Conservation (phyloP, 345 rosid species). For the Eucalyptus shirleyi region DNA sequence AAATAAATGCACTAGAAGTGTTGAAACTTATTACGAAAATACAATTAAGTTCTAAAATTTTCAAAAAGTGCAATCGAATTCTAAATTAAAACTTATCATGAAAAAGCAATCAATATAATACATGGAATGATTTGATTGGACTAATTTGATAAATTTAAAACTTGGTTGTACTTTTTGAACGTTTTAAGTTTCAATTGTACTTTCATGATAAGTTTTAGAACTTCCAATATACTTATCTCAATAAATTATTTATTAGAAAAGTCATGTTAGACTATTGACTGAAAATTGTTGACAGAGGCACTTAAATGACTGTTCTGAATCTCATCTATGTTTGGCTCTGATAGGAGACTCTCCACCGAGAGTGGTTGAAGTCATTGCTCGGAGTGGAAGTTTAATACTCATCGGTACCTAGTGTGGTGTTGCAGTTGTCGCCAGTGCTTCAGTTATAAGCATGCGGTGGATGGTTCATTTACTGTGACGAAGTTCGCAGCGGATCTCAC, state of each 20-base stretch:
- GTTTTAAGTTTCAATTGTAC: no score
- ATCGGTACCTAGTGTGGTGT: background rate
- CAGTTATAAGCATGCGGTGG: background rate
- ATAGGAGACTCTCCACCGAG: background rate
- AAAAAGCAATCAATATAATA: no score
- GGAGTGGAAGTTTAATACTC: background rate
- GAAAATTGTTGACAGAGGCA: background rate
- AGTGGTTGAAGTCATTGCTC: background rate
- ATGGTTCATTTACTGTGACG: background rate
- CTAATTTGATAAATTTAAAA: no score
- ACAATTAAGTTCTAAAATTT: no score
- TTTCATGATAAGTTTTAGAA: accelerated
- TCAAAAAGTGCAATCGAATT: no score
- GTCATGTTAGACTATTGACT: background rate
- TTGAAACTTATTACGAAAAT: no score
- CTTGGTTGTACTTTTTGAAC: no score
- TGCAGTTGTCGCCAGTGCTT: background rate
- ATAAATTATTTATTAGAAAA: background rate
- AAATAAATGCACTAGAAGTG: no score
- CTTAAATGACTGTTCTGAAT: background rate
- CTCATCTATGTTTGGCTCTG: background rate
- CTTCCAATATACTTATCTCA: accelerated
- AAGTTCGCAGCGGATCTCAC: background rate
- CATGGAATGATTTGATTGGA: no score
- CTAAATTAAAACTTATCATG: background rate